A percentile compares a stretch with the other conserved stretches of the same genome.
phyloP scores from a whole-genome alignment of 768 basidiomycete species.

The Boletus reticulatus region DNA sequence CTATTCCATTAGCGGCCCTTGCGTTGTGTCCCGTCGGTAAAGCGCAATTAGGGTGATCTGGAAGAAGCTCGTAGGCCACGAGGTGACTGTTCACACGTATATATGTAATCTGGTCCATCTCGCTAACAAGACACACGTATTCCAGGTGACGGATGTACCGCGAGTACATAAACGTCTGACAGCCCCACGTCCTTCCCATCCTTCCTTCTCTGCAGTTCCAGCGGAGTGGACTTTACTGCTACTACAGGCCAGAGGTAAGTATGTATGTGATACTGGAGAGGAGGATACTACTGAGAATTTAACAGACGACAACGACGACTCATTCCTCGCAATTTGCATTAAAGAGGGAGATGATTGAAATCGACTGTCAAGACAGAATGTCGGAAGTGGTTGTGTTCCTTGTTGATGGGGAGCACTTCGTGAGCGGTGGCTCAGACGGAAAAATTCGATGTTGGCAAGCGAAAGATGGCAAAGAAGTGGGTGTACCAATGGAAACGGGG shows the following conservation, averaged over 20 bases:
- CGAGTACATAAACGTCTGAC: too few relatives aligned
- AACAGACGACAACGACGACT: neutral
- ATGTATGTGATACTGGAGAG: too few relatives aligned
- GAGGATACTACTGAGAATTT: neutral
- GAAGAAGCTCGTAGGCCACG: too few relatives aligned
- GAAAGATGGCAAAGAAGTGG: neutral
- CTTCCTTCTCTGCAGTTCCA: too few relatives aligned
- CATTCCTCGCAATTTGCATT: neutral
- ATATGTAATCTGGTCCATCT: too few relatives aligned
- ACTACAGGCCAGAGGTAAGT: neutral
- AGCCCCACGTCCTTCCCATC: too few relatives aligned
- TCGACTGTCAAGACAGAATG: neutral
- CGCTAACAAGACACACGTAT: neutral
- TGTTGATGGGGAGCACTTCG: neutral
- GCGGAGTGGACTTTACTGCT: neutral
- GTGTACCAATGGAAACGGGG: neutral
- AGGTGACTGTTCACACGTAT: too few relatives aligned
- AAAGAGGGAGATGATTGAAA: neutral
- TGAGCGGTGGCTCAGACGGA: neutral
- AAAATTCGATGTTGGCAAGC: neutral
- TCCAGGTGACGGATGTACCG: neutral
- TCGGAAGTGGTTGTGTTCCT: neutral
- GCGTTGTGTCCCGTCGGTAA: too few relatives aligned
- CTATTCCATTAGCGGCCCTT: too few relatives aligned
- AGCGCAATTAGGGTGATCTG: too few relatives aligned